Percentiles rank a stretch among this genome's conserved stretches.
Evolutionary conservation across 2,329 filamentous ascomycete genomes (phyloP).

Genomic region (Aspergillus ruber): DNA sequence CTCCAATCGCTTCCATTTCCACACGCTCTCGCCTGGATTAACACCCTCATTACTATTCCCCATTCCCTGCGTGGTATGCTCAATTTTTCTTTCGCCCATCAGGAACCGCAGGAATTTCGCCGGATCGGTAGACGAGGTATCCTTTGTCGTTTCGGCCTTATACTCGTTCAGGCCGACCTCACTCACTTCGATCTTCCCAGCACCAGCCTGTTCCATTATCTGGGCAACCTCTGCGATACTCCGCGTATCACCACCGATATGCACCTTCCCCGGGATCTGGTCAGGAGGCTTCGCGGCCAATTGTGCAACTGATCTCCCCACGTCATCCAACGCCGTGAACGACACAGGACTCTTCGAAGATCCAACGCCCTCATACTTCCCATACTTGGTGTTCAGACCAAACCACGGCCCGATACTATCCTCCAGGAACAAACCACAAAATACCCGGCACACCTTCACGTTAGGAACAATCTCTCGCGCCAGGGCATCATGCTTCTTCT

Average conservation of each 20-base stretch:
- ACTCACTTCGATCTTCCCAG: conserved; percentile 15
- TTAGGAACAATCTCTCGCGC: conserved; percentile 8
- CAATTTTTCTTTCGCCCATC: conserved; percentile 28
- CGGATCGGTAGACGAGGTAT: conserved; percentile 16
- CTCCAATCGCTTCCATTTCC: conserved; percentile 25
- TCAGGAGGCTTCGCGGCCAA: conserved; percentile 13
- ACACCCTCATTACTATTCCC: conserved; percentile 25
- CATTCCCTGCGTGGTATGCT: conserved; percentile 12
- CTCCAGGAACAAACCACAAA: conserved; percentile 28
- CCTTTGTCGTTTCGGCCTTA: conserved; percentile 12
- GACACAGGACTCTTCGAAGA: conserved; percentile 16
- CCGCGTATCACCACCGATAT: conserved; percentile 22
- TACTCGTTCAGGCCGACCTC: conserved; percentile 18
- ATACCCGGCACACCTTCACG: conserved; percentile 25
- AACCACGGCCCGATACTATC: conserved; percentile 30
- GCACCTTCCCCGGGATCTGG: conserved; percentile 19
- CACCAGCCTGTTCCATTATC: conserved; percentile 21
- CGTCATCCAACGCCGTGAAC: conserved; percentile 26
- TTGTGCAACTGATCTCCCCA: conserved; percentile 24
- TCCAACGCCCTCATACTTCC: conserved; percentile 25
- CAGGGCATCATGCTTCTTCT: conserved; percentile 23
- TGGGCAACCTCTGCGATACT: conserved; percentile 17
- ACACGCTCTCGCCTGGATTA: conserved; percentile 21
- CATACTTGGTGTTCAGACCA: conserved; percentile 22
- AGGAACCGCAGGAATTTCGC: conserved; percentile 26